These are phyloP conservation scores for Aurantiochytrium sp. DNA, from an alignment of 108 stramenopile species.

Conservation along the genomic window DNA sequence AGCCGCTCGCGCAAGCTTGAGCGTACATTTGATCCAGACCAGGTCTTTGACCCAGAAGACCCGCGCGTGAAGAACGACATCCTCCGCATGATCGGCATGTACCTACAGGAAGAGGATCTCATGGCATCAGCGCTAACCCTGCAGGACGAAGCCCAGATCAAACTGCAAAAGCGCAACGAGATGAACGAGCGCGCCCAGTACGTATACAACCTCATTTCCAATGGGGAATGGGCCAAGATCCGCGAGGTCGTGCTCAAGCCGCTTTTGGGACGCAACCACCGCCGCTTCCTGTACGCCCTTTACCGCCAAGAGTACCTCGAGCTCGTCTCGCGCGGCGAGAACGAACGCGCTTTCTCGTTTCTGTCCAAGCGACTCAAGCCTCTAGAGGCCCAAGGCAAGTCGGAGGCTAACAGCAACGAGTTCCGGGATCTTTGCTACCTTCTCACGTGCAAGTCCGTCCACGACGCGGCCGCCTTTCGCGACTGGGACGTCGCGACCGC, in stretches of 20 bases:
- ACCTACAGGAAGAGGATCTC: neutral
- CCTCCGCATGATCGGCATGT: constrained; percentile 10
- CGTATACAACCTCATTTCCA: neutral
- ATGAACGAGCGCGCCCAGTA: neutral
- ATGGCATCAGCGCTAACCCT: neutral
- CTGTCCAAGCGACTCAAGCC: constrained; percentile 11
- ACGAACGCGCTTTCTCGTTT: constrained; percentile 23
- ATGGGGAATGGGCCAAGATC: neutral
- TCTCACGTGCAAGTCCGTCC: constrained; percentile 30
- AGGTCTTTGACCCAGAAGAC: constrained; percentile 17
- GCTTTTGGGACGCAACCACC: neutral
- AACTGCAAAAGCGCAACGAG: constrained; percentile 3
- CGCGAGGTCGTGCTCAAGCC: neutral
- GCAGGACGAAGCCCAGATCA: constrained; percentile 26
- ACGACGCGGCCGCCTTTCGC: constrained; percentile 1
- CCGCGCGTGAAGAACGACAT: constrained; percentile 23
- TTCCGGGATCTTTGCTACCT: neutral
- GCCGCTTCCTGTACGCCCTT: constrained; percentile 15
- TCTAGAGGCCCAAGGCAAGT: constrained; percentile 1
- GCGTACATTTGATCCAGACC: neutral
- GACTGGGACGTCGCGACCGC: neutral
- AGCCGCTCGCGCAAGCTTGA: neutral
- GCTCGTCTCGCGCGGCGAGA: constrained; percentile 1
- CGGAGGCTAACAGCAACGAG: neutral
- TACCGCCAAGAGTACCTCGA: constrained; percentile 22